A percentile compares a stretch with the other conserved stretches of the same genome.
phyloP scores from a whole-genome alignment of 2,329 filamentous ascomycete species.

The Massarina eburnea region DNA sequence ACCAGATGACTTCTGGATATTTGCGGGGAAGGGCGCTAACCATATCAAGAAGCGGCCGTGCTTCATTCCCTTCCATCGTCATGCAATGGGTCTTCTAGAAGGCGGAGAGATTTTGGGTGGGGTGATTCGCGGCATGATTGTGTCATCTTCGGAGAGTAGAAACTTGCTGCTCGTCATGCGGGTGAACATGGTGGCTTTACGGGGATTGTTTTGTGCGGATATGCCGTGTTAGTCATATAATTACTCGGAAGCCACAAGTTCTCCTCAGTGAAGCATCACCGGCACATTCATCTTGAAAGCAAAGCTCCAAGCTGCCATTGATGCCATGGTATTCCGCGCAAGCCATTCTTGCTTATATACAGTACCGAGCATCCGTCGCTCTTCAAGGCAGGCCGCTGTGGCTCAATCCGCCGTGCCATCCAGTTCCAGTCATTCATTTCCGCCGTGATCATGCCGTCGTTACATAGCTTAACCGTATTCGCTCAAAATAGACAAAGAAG shows the following conservation, averaged over 20 bases:
- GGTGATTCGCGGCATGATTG: constrained; percentile 8
- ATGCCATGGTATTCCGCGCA: constrained; percentile 14
- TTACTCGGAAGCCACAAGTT: too few relatives aligned
- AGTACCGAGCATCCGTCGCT: constrained; percentile 11
- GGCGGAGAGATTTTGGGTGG: constrained; percentile 1
- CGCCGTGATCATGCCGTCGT: constrained; percentile 42
- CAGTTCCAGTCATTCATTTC: constrained; percentile 25
- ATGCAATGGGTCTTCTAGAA: constrained; percentile 15
- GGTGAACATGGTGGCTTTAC: constrained; percentile 12
- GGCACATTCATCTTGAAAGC: not conserved
- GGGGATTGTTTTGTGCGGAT: constrained; percentile 2
- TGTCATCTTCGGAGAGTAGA: constrained; percentile 13
- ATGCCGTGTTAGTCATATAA: too few relatives aligned
- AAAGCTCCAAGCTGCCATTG: constrained; percentile 2
- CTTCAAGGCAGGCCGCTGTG: constrained; percentile 16
- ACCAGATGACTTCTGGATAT: not conserved
- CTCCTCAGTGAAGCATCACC: not conserved
- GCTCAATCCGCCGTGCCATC: constrained; percentile 21
- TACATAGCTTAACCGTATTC: constrained; percentile 33
- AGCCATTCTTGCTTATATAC: constrained; percentile 33
- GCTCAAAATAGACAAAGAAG: constrained; percentile 39
- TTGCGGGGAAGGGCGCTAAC: constrained; percentile 21
- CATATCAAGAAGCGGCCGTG: constrained; percentile 2
- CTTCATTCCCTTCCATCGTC: constrained; percentile 5
- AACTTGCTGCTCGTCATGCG: constrained; percentile 6